Evolutionary conservation across 2,329 filamentous ascomycete genomes (phyloP).

Genomic region (Cladosporium colombiae): DNA sequence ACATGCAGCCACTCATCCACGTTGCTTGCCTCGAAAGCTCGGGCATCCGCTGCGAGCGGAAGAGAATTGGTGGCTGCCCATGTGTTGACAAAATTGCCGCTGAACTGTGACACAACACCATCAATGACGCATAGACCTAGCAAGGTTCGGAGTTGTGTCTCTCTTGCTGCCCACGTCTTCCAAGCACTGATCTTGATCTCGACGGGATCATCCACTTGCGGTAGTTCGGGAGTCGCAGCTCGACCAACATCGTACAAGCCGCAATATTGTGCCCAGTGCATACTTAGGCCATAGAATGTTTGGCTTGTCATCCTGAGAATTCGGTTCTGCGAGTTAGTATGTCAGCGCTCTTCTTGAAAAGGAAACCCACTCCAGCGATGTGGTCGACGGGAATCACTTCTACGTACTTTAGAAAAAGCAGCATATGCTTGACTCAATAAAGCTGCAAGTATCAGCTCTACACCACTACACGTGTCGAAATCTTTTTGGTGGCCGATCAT

Average conservation of each 20-base stretch:
- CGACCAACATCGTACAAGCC: conserved; percentile 1
- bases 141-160: not conserved
- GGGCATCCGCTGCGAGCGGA: not conserved
- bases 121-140: conserved; percentile 5
- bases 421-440: conserved; percentile 5
- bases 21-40: not conserved
- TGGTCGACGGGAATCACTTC: not conserved
- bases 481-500: not conserved
- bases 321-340: not conserved
- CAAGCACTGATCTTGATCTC: not conserved
- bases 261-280: conserved; percentile 9
- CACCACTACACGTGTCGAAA: not conserved
- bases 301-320: not conserved
- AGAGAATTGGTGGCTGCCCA: conserved; percentile 12
- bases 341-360: not conserved
- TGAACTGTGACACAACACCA: conserved; percentile 2
- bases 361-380: not conserved
- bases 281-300: conserved; percentile 3
- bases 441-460: conserved; percentile 1
- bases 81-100: conserved; percentile 6
- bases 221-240: not conserved
- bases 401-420: not conserved
- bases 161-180: not conserved
- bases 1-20: not conserved
- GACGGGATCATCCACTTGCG: not conserved